Evolutionary conservation across 2,329 filamentous ascomycete genomes (phyloP).

Genomic region (Chalaropsis ovoidea): DNA sequence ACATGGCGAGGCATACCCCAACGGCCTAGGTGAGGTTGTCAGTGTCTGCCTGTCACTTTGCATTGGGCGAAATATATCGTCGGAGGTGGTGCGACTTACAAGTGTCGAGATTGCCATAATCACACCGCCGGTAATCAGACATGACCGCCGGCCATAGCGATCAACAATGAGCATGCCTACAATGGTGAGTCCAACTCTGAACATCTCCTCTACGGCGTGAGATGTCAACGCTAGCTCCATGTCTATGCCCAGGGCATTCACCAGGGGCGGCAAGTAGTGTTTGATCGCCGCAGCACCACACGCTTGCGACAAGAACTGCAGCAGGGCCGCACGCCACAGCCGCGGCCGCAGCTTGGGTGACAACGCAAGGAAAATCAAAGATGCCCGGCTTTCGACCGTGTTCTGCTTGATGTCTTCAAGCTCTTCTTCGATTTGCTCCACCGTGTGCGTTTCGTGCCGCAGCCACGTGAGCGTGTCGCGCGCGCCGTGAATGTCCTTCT

Average conservation of each 20-base stretch:
- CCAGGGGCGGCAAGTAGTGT: slow-evolving; percentile 48
- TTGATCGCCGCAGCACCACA: slow-evolving; percentile 51
- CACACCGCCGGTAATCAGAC: slow-evolving; percentile 40
- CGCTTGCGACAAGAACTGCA: slow-evolving; percentile 53
- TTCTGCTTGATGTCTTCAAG: slow-evolving; percentile 40
- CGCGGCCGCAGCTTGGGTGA: slow-evolving; percentile 44
- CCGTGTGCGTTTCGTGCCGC: slow-evolving; percentile 36
- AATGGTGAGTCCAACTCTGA: slow-evolving; percentile 48
- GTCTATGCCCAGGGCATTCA: slow-evolving; percentile 41
- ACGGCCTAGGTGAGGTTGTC: slow-evolving; percentile 37
- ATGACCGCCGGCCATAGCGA: slow-evolving; percentile 40
- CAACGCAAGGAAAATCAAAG: slow-evolving; percentile 34
- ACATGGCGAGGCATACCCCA: slow-evolving; percentile 22
- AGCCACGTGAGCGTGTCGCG: slow-evolving; percentile 40
- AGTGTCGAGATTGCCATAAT: slow-evolving; percentile 46
- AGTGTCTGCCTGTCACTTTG: neutral
- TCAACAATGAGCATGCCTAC: slow-evolving; percentile 50
- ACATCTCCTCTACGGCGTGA: slow-evolving; percentile 46
- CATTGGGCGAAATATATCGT: no score
- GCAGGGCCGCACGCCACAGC: slow-evolving; percentile 46
- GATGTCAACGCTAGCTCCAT: slow-evolving; percentile 42
- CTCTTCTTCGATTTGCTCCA: slow-evolving; percentile 35
- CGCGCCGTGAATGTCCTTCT: slow-evolving; percentile 37
- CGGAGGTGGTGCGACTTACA: slow-evolving; percentile 34
- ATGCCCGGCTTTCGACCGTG: slow-evolving; percentile 30